A percentile compares a stretch with the other conserved stretches of the same genome.
phyloP scores from a whole-genome alignment of 257 asterid species.

The Solanum peruvianum region DNA sequence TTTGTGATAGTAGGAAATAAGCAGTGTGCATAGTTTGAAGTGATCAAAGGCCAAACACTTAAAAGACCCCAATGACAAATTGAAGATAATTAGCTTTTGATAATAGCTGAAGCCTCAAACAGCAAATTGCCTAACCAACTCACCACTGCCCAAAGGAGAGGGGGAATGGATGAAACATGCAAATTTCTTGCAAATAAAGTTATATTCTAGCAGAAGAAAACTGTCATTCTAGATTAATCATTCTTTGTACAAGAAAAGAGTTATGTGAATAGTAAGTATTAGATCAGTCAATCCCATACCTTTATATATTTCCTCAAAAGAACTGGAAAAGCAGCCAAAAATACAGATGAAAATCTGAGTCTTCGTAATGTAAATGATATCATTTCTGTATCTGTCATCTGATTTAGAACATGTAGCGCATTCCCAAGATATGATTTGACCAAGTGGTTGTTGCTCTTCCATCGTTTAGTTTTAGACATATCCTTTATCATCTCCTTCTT shows the following conservation, averaged over 20 bases:
- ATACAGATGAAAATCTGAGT: constrained; percentile 49
- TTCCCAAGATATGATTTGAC: constrained; percentile 97
- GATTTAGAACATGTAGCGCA: constrained; percentile 76
- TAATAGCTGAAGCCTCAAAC: not conserved
- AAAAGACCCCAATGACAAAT: not conserved
- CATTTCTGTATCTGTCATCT: constrained; percentile 89
- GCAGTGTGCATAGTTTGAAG: not conserved
- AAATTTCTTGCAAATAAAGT: not conserved
- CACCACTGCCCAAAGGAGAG: not conserved
- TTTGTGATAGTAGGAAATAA: not conserved
- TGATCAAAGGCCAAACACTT: not conserved
- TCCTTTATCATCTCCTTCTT: constrained; percentile 52
- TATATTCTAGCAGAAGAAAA: not conserved
- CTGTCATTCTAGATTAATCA: not conserved
- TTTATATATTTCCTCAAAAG: constrained; percentile 80
- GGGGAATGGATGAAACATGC: not conserved
- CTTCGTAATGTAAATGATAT: constrained; percentile 68
- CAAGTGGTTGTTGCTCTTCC: constrained; percentile 75
- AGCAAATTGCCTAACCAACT: not conserved
- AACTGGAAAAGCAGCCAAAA: constrained; percentile 83
- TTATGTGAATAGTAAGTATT: not conserved
- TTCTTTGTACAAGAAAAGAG: not conserved
- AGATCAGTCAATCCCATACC: constrained; percentile 21
- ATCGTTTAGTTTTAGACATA: constrained; percentile 43
- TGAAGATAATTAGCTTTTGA: not conserved